A percentile compares a stretch with the other conserved stretches of the same genome.
These are phyloP conservation scores for Delitschia confertaspora DNA, from an alignment of 495 filamentous ascomycete genomes.

Conservation along the genomic window DNA sequence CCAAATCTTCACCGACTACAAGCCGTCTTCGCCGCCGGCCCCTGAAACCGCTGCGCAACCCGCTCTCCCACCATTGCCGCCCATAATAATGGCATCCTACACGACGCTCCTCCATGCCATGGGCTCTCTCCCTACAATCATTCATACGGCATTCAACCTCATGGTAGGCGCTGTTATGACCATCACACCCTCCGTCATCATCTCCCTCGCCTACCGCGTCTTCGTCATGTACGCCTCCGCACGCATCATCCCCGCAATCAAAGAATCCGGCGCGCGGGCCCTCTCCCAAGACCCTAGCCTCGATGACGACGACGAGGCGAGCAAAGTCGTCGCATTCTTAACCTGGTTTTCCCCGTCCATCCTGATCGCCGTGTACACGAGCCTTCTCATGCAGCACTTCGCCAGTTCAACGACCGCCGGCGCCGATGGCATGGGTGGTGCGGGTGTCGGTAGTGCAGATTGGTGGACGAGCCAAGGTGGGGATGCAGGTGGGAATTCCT, in stretches of 20 bases:
- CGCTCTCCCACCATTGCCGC: conserved; percentile 88
- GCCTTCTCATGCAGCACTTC: conserved; percentile 90
- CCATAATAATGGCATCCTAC: conserved; percentile 98
- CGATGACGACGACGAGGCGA: conserved; percentile 76
- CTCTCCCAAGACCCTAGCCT: conserved; percentile 73
- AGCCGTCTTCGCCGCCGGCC: conserved; percentile 58
- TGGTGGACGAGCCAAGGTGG: conserved; percentile 79
- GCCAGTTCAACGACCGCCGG: conserved; percentile 52
- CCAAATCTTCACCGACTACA: conserved; percentile 97
- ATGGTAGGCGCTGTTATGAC: conserved; percentile 82
- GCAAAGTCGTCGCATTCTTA: conserved; percentile 66
- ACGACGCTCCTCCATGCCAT: conserved; percentile 80
- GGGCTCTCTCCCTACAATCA: conserved; percentile 68
- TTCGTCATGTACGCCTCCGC: conserved; percentile 91
- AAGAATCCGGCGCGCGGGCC: conserved; percentile 72
- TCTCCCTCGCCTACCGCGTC: conserved; percentile 83
- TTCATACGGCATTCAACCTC: conserved; percentile 78
- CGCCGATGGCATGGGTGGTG: conserved; percentile 35
- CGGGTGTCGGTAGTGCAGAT: conserved; percentile 52
- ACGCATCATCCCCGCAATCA: conserved; percentile 90
- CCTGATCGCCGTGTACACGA: conserved; percentile 93
- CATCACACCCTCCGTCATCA: conserved; percentile 89
- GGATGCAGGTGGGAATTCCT: conserved; percentile 71
- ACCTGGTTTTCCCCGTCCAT: conserved; percentile 91
- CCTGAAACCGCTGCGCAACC: conserved; percentile 48